Evolutionary conservation across 345 rosid species (phyloP).

Genomic region (Psidium friedrichsthalianum): DNA sequence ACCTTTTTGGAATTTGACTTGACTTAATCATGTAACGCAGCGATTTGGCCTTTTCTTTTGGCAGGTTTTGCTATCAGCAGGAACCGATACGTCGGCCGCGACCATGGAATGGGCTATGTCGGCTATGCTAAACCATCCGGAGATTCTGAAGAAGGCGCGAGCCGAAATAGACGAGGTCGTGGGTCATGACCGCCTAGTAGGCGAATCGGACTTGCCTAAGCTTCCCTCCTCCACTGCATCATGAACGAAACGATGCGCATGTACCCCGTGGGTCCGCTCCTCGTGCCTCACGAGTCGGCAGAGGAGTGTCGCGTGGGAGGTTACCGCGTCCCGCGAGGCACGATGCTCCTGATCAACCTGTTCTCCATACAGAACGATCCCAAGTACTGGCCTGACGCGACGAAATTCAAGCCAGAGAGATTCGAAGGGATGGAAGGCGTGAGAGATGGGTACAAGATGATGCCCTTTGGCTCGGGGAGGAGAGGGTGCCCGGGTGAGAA

Average conservation of each 20-base stretch:
- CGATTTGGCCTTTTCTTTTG: background rate
- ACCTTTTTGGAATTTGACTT: too few relatives aligned
- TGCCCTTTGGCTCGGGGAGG: conserved; percentile 55
- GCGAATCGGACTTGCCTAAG: conserved; percentile 10
- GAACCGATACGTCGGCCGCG: conserved; percentile 15
- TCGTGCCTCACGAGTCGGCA: conserved; percentile 29
- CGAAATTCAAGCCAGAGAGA: conserved; percentile 41
- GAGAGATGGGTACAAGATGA: conserved; percentile 25
- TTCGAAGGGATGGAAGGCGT: conserved; percentile 25
- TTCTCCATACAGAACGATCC: conserved; percentile 37
- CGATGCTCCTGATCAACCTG: conserved; percentile 23
- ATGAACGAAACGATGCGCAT: conserved; percentile 20
- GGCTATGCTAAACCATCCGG: conserved; percentile 20
- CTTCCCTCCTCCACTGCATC: conserved; percentile 22
- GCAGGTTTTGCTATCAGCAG: conserved; percentile 7
- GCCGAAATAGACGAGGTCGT: conserved; percentile 8
- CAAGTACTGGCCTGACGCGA: conserved; percentile 18
- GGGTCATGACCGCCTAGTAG: conserved; percentile 9
- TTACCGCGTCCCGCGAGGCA: conserved; percentile 20
- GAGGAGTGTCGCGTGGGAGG: conserved; percentile 24
- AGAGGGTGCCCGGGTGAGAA: conserved; percentile 55
- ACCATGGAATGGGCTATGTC: conserved; percentile 38
- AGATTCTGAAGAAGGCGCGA: conserved; percentile 15
- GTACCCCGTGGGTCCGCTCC: conserved; percentile 20
- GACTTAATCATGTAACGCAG: background rate